These are phyloP conservation scores for Cladobotryum mycophilum DNA, from an alignment of 2,329 filamentous ascomycete species.

Conservation along the genomic window DNA sequence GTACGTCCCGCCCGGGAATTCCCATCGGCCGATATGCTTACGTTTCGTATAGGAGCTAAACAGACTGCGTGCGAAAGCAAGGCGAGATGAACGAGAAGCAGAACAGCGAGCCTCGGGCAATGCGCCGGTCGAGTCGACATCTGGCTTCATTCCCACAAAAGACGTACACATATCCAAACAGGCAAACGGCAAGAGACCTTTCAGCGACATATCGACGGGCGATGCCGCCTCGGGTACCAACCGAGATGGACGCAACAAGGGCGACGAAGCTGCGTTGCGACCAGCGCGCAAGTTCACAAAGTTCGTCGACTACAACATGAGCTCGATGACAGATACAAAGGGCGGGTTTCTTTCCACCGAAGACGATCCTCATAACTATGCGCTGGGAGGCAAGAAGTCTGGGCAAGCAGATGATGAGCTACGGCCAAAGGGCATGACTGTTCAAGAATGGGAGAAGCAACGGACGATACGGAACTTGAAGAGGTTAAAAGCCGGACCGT, in stretches of 20 bases:
- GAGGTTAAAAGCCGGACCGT: slow-evolving; percentile 71
- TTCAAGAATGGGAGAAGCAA: slow-evolving; percentile 84
- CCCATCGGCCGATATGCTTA: not conserved
- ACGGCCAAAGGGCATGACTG: slow-evolving; percentile 81
- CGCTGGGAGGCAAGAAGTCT: slow-evolving; percentile 45
- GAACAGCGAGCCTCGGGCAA: slow-evolving; percentile 44
- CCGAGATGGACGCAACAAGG: slow-evolving; percentile 58
- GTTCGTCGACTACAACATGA: slow-evolving; percentile 97
- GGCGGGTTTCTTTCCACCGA: slow-evolving; percentile 87
- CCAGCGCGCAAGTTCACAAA: slow-evolving; percentile 85
- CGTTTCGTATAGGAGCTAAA: slow-evolving; percentile 64
- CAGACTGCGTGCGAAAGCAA: slow-evolving; percentile 80
- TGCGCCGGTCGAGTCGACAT: slow-evolving; percentile 44
- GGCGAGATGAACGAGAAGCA: slow-evolving; percentile 67
- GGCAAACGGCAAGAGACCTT: slow-evolving; percentile 58
- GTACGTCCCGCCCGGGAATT: slow-evolving; percentile 30
- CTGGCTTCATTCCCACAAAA: slow-evolving; percentile 66
- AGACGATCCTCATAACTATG: slow-evolving; percentile 86
- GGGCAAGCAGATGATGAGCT: slow-evolving; percentile 37
- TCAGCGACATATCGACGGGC: slow-evolving; percentile 51
- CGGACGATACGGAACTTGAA: slow-evolving; percentile 68
- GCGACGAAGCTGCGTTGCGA: slow-evolving; percentile 50
- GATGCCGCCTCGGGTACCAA: slow-evolving; percentile 48
- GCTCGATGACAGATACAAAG: slow-evolving; percentile 96
- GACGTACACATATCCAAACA: slow-evolving; percentile 50